phyloP scores from a whole-genome alignment of 495 filamentous ascomycete species.

The Hyaloscypha finlandica region DNA sequence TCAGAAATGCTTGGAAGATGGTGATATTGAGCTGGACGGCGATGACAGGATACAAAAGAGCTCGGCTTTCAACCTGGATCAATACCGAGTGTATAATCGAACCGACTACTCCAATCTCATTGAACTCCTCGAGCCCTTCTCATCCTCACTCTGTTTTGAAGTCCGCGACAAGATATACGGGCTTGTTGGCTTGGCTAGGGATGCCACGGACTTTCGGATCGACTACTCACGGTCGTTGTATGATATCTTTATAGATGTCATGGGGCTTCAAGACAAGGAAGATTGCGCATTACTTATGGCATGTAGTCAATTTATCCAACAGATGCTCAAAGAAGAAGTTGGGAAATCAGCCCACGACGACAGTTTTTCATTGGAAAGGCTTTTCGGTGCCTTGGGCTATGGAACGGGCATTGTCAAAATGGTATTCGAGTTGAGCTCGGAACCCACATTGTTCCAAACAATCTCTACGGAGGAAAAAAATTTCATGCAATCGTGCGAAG shows the following conservation, averaged over 20 bases:
- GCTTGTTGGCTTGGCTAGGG: constrained; percentile 1
- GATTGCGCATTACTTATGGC: neutral
- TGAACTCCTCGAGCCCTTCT: neutral
- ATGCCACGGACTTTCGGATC: neutral
- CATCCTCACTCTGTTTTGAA: neutral
- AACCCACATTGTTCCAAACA: neutral
- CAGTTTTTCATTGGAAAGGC: neutral
- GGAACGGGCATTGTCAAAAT: neutral
- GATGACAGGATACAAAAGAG: neutral
- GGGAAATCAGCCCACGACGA: neutral
- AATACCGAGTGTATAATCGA: neutral
- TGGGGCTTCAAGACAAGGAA: neutral
- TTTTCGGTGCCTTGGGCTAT: neutral
- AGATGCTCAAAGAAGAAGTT: neutral
- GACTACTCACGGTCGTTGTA: neutral
- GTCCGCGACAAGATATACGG: constrained; percentile 10
- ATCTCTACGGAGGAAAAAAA: neutral
- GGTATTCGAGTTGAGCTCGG: neutral
- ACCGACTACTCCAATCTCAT: neutral
- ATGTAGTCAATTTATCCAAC: neutral
- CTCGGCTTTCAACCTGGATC: neutral
- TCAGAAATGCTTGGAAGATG: constrained; percentile 1
- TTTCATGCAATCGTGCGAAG: neutral
- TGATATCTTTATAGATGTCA: constrained; percentile 5
- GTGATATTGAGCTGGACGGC: neutral